Evolutionary conservation across 305 asterid species (phyloP), one percentile per base, ranked within the genome.

Genomic region (Solanum hybrid): DNA sequence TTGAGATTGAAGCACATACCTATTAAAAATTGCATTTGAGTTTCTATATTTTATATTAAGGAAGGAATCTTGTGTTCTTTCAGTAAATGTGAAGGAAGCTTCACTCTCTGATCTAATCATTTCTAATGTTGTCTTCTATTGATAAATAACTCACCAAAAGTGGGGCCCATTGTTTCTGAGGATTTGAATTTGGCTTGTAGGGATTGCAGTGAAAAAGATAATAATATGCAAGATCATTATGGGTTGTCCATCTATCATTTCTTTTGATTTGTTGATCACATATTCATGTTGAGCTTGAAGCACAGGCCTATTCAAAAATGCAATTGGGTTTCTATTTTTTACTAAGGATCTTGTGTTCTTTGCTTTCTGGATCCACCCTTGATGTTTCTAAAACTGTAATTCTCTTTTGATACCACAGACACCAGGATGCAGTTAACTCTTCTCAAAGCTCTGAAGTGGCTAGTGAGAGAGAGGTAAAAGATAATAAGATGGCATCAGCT

Each of bases 361-460:
- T 22, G 89, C 90, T 89, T 89, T 87, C 33, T 76, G 73, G 15
- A 45, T 45, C 73, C 76, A 84, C 75, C 31, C 41, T 86, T 57
- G 68, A 75, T 88, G 90, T 73, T 88, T 81, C 45, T 86, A 79
- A 61, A 89, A 22, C 89, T 91, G 78, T 90, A 77, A 39, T 41
- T 37, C 72, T 89, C 88, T 32, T 81, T 89, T 90, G 72, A 68
- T 84, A 45, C 88, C 39, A 24, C 37, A 84, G 76, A 41, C 76
- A 29, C 88, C 94, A 70, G 88, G 88, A 91, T 90, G 90, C 93
- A 84, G 92, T 72, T 88, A 87, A 89, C 86, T 89, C 90, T 91
- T 45, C 91, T 93, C 94, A 86, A 92, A 92, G 91, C 92, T 91
- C 93, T 29, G 70, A 39, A 31, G 88, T 90, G 91, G 90, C 88